Base-by-base conservation (phyloP, 495 filamentous ascomycete species). In the Articulospora tetracladia region DNA sequence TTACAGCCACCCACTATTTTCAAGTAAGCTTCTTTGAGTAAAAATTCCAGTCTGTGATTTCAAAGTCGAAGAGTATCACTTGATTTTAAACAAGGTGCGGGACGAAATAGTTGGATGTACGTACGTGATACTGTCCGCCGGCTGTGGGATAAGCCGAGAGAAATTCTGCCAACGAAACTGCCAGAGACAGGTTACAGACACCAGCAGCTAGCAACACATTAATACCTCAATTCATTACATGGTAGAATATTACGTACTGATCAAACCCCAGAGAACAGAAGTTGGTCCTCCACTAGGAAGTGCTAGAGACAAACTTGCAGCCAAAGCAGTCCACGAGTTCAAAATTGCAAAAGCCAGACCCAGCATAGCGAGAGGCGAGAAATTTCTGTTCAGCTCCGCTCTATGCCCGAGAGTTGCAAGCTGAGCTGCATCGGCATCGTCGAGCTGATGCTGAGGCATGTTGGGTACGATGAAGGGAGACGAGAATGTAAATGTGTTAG, bases 331-430 rank as follows among this genome's bases (percentile, higher is more conserved):
- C 82, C 82, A 85, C 22, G 76, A 81, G 63, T 85, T 86, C 28
- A 85, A 73, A 53, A 84, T 84, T 26, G 81, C 80, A 63, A 85
- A 86, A 0, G 80, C 83, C 28, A 85, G 73, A 6, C 82, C 82
- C 7, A 85, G 71, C 78, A 84, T 82, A 17, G 81, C 76, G n/a
- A 82, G 66, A 44, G 72, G 70, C 19, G 75, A 78, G 66, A 84
- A 83, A 55, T 88, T 84, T 15, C 86, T 78, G 51, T 80, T 77
- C 39, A 89, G 67, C 56, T 86, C 83, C 34, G 80, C 77, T 69
- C 79, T 83, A 60, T 86, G 80, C 53, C 85, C 86, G 59, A 86
- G 72, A 30, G 78, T 73, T 19, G 77, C 80, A 60, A 86, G 70
- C 44, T 82, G 79, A 12, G 74, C 74, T 22, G 78, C 78, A 57